phyloP scores from a whole-genome alignment of 2,329 filamentous ascomycete genomes.

The Claviceps arundinis region DNA sequence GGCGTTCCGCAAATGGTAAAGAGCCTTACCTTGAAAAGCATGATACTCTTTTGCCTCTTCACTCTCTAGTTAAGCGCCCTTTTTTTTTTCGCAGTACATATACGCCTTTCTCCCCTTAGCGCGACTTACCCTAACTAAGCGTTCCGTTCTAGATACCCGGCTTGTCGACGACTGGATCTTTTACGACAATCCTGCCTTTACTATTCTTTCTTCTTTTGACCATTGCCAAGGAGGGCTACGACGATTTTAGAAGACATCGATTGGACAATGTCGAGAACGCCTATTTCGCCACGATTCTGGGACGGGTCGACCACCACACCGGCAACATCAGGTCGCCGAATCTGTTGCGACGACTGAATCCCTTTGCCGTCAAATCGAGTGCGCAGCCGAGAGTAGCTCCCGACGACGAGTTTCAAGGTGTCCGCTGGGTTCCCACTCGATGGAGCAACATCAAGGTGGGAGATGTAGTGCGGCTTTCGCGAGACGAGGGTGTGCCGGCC shows the following conservation, averaged over 20 bases:
- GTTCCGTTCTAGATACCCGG: conserved; percentile 39
- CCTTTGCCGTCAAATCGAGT: conserved; percentile 18
- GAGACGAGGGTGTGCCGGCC: conserved; percentile 71
- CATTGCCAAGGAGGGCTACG: conserved; percentile 75
- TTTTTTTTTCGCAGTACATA: not conserved
- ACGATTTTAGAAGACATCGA: conserved; percentile 67
- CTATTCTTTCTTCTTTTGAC: conserved; percentile 69
- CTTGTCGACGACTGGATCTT: conserved; percentile 61
- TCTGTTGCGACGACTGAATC: conserved; percentile 18
- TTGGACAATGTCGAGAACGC: conserved; percentile 73
- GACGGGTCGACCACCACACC: conserved; percentile 21
- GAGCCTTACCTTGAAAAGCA: not conserved
- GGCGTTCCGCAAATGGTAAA: conserved; percentile 62
- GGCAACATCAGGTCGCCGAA: conserved; percentile 13
- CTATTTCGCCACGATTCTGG: conserved; percentile 32
- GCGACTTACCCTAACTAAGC: not conserved
- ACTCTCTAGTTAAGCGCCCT: not conserved
- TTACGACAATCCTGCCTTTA: conserved; percentile 61
- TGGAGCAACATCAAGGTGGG: conserved; percentile 38
- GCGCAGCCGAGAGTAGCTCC: conserved; percentile 17
- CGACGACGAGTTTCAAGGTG: conserved; percentile 48
- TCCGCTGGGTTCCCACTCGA: conserved; percentile 36
- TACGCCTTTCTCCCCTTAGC: not conserved
- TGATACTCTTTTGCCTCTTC: not conserved
- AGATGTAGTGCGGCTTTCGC: conserved; percentile 34